Base-by-base conservation (phyloP, 225 moss, liverwort and hornwort genomes). In the Rhytidiadelphus loreus region DNA sequence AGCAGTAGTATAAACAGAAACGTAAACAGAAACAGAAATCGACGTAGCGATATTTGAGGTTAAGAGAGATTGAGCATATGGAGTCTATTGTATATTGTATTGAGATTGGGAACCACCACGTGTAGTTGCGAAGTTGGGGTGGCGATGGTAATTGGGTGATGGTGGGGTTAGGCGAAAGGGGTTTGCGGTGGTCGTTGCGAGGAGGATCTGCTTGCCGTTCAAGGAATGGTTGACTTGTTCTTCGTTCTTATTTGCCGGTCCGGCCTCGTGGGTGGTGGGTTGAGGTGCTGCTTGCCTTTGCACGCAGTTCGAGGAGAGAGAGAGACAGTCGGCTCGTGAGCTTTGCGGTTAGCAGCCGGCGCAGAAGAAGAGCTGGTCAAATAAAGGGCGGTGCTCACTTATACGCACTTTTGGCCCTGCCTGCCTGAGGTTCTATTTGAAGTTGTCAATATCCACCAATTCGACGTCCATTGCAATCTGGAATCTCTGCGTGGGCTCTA, bases 221-320 rank as follows among this genome's bases (percentile, higher is more conserved):
- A 50, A 72, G 88, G 81, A 92, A 84, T 90, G 88, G 92, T 92
- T 90, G 92, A 92, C 92, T 76, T 81, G 82, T 92, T 92, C 92
- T 28, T 87, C 63, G 83, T 62, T 74, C 85, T 21, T 80, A 43
- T 72, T 85, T 85, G 53, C 85, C 68, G 63, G 85, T 74, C 86
- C n/a, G 83, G 86, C n/a, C 59, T 83, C 46, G 64, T 77, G 71
- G 84, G 76, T 59, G 33, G 62, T 12, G 80, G 48, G 48, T 82
- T 85, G 86, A 73, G 88, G 74, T 69, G 85, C 74, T 73, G 46
- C 86, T 75, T 72, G 69, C 86, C 53, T 86, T 55, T 46, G 87
- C 92, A 81, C 92, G 85, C 43, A 50, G 62, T 89, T 82, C 90
- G 90, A 92, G 89, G 81, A 66, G 83, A 44, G 69, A 87, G 77